Evolutionary conservation across 495 filamentous ascomycete genomes (phyloP), one percentile per base, ranked within the genome.

Genomic region (Podospora conica): DNA sequence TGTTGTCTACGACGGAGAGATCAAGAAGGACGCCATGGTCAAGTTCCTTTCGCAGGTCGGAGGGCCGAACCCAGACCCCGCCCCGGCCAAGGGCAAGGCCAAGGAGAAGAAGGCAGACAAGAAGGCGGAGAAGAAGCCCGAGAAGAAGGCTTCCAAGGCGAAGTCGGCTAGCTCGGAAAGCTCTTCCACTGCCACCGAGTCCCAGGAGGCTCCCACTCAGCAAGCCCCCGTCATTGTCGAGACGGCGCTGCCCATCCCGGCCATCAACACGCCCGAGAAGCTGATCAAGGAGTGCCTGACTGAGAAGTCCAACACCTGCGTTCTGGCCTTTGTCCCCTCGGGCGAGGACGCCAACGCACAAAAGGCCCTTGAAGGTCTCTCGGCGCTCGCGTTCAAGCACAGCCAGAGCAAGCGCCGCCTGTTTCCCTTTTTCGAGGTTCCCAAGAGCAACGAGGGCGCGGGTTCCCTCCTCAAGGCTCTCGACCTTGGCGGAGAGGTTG

Each of bases 11-110:
- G 82, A 91, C 22, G 94, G 95, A 9, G 89, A 96, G 71, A 80
- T 96, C 73, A 93, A 91, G 78, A 97, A 96, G 77, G 84, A 89
- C 22, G 82, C 86, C 33, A 88, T 98, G 74, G 83, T 92, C 55
- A 82, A 87, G 55, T 98, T 97, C 80, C 82, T 98, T 28, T 88
- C 88, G 56, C 90, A 95, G 74, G 86, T 85, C 33, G 88, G 89
- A 0, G 91, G 93, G 75, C 85, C 88, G 22, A 90, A 94, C 70
- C 82, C 88, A 5, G 84, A 86, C 9, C 81, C 87, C 3, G 74
- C 79, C 2, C 79, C 87, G 58, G 82, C 82, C 55, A 80, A 81
- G 62, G 72, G 67, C 27, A 85, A 86, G 59, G 82, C 82, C 57
- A 80, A 81, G 62, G 73, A 71, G 9, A 74, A 86, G 69, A 76